Evolutionary conservation across 345 rosid genomes (phyloP), one percentile per base, ranked within the genome.

Genomic region (Passiflora organensis): DNA sequence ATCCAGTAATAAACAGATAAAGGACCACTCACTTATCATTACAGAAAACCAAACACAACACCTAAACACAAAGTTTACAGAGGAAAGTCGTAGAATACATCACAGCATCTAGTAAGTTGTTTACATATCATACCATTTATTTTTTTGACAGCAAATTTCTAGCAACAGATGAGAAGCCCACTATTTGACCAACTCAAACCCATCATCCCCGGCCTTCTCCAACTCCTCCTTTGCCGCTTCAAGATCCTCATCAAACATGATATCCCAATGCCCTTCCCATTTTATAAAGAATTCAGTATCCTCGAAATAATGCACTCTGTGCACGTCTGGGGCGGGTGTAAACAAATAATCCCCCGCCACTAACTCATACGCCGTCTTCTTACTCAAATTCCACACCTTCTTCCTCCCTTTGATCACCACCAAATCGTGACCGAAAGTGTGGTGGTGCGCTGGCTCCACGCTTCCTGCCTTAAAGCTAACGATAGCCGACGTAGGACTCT

Each of bases 201-300:
- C 67, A 54, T 70, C 62, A 5, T 48, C 69, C 4, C 32, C 61
- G 23, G 55, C 70, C 43, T 71, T 60, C 63, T 72, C 70, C 8
- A 84, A 55, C 24, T 78, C 82, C 43, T 28, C 56, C 64, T 79
- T 78, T 0, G 95, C 87, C 48, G 74, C 71, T 38, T 83, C 87
- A 14, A 86, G 72, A 42, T 88, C 96, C 76, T 91, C 95, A 32
- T 88, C 96, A 25, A 91, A 72, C 67, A 78, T 80, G 42, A 88
- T 75, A 50, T 91, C 96, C 93, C 98, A 84, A 17, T 66, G 78
- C 12, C 96, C 98, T 55, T 88, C 98, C 98, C 96, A 91, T 68
- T 87, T 84, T 63, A 91, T 78, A 59, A 91, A 91, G 63, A 91
- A 85, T 75, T 88, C 88, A 0, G 96, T 85, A 32, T 91, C 96